These are phyloP conservation scores for Debaryomyces maramus DNA, from an alignment of 805 yeast genomes.

Conservation along the genomic window DNA sequence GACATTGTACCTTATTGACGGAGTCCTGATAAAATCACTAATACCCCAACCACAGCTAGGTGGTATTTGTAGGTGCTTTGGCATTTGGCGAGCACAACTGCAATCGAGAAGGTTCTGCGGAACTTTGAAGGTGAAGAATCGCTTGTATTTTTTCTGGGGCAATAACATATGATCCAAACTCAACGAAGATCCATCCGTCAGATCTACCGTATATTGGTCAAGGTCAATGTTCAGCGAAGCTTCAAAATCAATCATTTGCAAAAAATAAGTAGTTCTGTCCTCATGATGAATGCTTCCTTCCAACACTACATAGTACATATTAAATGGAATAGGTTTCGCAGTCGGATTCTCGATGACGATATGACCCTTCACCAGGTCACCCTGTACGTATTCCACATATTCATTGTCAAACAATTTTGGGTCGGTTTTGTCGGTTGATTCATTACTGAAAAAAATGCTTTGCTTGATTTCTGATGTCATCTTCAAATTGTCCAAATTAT, in stretches of 20 bases:
- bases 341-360: slow-evolving; percentile 39
- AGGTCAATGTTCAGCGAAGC: slow-evolving; percentile 1
- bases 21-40: slow-evolving; percentile 1
- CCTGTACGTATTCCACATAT: slow-evolving; percentile 49
- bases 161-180: neutral
- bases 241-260: slow-evolving; percentile 4
- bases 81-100: neutral
- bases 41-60: slow-evolving; percentile 5
- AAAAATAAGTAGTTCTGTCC: neutral
- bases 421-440: neutral
- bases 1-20: slow-evolving; percentile 5
- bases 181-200: neutral
- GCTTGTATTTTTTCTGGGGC: slow-evolving; percentile 4
- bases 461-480: neutral
- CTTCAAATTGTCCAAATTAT: neutral
- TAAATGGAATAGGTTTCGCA: slow-evolving; percentile 45
- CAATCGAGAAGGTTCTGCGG: slow-evolving; percentile 11
- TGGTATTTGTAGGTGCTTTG: slow-evolving; percentile 9
- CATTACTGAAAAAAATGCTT: neutral
- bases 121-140: slow-evolving; percentile 10
- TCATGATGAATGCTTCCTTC: slow-evolving; percentile 36
- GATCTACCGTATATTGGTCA: neutral
- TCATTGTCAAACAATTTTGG: neutral
- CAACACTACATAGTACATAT: slow-evolving; percentile 51
- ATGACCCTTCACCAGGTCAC: slow-evolving; percentile 57